phyloP scores from a whole-genome alignment of 805 yeast genomes.

The Candida nanaspora region DNA sequence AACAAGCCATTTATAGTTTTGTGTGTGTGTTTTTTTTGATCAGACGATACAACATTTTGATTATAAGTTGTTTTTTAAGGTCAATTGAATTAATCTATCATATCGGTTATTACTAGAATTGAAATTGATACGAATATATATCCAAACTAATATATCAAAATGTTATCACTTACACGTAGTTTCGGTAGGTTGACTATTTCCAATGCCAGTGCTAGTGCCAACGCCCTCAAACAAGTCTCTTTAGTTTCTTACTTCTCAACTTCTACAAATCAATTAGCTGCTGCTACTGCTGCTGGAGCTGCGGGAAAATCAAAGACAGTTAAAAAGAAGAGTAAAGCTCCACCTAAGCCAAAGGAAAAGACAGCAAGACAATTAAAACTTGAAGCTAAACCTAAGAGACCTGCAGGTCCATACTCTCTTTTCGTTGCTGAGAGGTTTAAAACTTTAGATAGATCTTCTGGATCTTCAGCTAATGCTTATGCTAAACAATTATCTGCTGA shows the following conservation, averaged over 20 bases:
- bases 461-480: neutral
- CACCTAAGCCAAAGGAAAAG: neutral
- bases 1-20: too few relatives aligned
- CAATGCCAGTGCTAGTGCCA: too few relatives aligned
- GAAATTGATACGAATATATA: too few relatives aligned
- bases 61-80: too few relatives aligned
- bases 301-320: neutral
- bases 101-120: too few relatives aligned
- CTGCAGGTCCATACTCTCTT: neutral
- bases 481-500: neutral
- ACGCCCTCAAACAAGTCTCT: neutral
- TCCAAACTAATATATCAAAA: too few relatives aligned
- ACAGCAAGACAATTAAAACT: neutral
- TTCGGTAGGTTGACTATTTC: too few relatives aligned
- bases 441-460: neutral
- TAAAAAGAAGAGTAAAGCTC: neutral
- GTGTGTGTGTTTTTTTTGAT: too few relatives aligned
- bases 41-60: too few relatives aligned
- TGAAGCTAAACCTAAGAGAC: conserved; percentile 1
- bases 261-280: neutral
- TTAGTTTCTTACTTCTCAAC: neutral
- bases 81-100: too few relatives aligned
- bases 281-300: neutral
- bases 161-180: too few relatives aligned
- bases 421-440: neutral